Percentiles rank a stretch among this genome's conserved stretches.
Conservation (phyloP, 2,329 filamentous ascomycete genomes). For the Scedosporium apiospermum region DNA sequence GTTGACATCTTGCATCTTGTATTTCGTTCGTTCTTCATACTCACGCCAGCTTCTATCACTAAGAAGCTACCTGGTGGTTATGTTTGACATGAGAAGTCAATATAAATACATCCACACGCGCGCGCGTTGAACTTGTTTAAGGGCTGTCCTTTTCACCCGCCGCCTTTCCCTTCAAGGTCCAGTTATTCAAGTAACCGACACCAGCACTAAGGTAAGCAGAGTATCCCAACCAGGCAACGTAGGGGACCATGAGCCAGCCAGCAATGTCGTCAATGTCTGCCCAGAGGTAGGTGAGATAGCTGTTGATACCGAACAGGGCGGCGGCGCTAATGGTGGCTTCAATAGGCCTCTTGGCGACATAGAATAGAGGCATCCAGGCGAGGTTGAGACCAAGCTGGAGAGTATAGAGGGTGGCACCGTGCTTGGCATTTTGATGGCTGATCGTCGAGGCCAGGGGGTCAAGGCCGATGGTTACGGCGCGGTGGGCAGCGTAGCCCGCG, state of each 20-base stretch:
- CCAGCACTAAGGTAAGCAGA: constrained; percentile 75
- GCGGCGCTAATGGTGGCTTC: constrained; percentile 69
- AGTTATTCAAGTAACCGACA: constrained; percentile 58
- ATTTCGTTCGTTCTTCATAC: not conserved
- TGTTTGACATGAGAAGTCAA: not conserved
- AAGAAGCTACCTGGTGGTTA: not conserved
- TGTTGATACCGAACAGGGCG: constrained; percentile 60
- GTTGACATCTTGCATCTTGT: not conserved
- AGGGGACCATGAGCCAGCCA: constrained; percentile 68
- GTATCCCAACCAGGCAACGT: constrained; percentile 78
- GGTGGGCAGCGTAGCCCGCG: constrained; percentile 86
- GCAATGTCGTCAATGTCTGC: constrained; percentile 62
- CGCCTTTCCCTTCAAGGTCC: constrained; percentile 42
- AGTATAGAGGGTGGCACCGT: constrained; percentile 72
- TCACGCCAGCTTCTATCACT: not conserved
- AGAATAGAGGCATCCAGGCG: constrained; percentile 90
- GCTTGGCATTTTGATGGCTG: constrained; percentile 49
- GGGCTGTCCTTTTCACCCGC: not conserved
- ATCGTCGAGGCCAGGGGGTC: constrained; percentile 43
- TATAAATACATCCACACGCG: not conserved
- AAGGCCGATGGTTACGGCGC: constrained; percentile 57
- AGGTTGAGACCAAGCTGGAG: constrained; percentile 80
- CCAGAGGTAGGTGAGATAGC: constrained; percentile 69
- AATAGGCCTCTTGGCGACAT: constrained; percentile 62
- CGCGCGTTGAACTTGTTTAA: not conserved